Base-by-base conservation (phyloP, 2,329 filamentous ascomycete genomes). In the Neofusicoccum ribis region DNA sequence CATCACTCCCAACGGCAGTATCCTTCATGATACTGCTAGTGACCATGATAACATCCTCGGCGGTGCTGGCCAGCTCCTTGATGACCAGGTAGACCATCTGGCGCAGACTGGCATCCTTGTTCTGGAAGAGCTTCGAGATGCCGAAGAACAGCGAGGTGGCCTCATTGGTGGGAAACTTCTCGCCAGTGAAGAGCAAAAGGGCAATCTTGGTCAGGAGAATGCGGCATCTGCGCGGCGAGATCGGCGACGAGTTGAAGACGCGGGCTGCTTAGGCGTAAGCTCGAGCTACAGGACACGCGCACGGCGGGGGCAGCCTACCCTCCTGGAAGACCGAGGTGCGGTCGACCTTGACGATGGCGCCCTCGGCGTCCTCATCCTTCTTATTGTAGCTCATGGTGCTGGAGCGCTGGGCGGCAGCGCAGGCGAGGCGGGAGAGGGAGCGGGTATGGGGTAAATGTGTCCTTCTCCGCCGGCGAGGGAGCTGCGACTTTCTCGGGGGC, bases 1-100 rank as follows among this genome's bases (percentile, higher is more conserved):
- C 90, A 76, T 98, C 95, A 74, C 92, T 97, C 74, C 93, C 92
- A 69, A 96, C 93, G 61, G 93, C 93, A 11, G 94, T 97, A 79
- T 99, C 95, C 84, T 99, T 99, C 95, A 98, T 99, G 72, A 99
- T 97, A 72, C 94, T 97, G 81, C 92, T 96, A 17, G 95, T 99
- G 68, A 97, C 95, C 95, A 99, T 98, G 78, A 99, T 99, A 69
- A 97, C 96, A 85, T 99, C 95, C 83, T 98, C 93, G 66, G 95
- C 95, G 27, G 93, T 97, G 79, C 89, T 88, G 71, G 94, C 92
- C 74, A 99, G 85, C 86, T 99, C 95, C 87, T 98, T 99, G 83
- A 98, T 92, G 77, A 97, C 89, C 70, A 98, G 86, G 82, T 98
- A 96, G 60, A 99, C 94, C 93, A 98, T 97, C 84, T 99, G 95